These are phyloP conservation scores for Alternaria metachromatica DNA, from an alignment of 2,329 filamentous ascomycete genomes.

Conservation along the genomic window DNA sequence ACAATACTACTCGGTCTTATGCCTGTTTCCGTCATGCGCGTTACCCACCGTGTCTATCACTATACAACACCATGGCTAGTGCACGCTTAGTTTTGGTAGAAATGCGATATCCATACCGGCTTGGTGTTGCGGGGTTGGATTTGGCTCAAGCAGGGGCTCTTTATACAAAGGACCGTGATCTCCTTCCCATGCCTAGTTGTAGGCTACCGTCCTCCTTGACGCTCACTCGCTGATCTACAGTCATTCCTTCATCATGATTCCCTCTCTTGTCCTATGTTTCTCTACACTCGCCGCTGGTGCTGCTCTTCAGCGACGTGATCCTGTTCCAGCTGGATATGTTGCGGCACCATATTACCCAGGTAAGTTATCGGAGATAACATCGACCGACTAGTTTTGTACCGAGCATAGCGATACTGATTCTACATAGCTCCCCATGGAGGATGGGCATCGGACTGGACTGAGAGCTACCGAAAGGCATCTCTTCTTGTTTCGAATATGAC, in stretches of 20 bases:
- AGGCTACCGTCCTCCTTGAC: conserved; percentile 5
- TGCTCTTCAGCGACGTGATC: conserved; percentile 38
- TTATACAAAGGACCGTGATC: conserved; percentile 8
- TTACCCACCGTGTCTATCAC: conserved; percentile 5
- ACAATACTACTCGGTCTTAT: conserved; percentile 9
- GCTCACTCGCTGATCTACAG: conserved; percentile 2
- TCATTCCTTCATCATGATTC: conserved; percentile 28
- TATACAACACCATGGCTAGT: conserved; percentile 17
- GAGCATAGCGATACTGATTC: background rate
- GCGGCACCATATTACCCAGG: conserved; percentile 70
- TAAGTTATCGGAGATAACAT: conserved; percentile 5
- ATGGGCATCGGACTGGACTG: conserved; percentile 71
- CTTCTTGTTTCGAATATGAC: conserved; percentile 76
- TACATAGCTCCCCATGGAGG: conserved; percentile 68
- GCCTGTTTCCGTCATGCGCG: conserved; percentile 1
- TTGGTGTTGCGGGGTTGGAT: conserved; percentile 16
- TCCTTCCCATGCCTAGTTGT: background rate
- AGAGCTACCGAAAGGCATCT: conserved; percentile 73
- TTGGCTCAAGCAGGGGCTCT: background rate
- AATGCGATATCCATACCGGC: background rate
- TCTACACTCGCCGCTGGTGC: conserved; percentile 29
- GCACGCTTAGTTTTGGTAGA: conserved; percentile 3
- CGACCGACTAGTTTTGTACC: background rate
- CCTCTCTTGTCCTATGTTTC: conserved; percentile 28
- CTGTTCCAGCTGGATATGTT: conserved; percentile 45